Conservation (phyloP, 2,329 filamentous ascomycete species). For the Simplicillium sp. region DNA sequence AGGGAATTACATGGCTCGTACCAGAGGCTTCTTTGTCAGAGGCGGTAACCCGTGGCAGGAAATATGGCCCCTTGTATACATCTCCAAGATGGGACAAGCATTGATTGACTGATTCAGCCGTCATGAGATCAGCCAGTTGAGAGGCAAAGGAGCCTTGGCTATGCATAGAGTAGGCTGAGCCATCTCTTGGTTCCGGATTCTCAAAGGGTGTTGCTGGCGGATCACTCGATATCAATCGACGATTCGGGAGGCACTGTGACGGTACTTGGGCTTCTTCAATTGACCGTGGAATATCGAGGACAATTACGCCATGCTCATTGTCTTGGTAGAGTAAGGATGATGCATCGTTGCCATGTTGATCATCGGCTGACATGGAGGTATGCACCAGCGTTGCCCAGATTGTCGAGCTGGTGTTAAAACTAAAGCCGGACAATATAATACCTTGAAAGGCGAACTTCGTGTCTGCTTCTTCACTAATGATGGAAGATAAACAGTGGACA, state of each 20-base stretch:
- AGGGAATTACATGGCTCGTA: conserved; percentile 24
- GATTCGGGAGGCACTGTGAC: not conserved
- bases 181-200: conserved; percentile 16
- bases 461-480: too few relatives aligned
- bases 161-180: conserved; percentile 3
- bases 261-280: not conserved
- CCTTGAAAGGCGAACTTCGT: too few relatives aligned
- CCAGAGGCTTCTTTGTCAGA: conserved; percentile 5
- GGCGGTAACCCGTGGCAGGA: conserved; percentile 27
- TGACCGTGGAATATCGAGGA: not conserved
- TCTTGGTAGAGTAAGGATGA: not conserved
- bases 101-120: conserved; percentile 31
- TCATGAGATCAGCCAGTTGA: conserved; percentile 46
- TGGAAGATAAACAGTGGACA: too few relatives aligned
- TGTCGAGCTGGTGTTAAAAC: too few relatives aligned
- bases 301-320: not conserved
- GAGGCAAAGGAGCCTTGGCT: conserved; percentile 27
- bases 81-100: conserved; percentile 29
- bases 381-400: too few relatives aligned
- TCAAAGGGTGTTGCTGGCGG: not conserved
- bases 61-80: conserved; percentile 33
- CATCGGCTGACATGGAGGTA: too few relatives aligned
- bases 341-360: too few relatives aligned
- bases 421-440: too few relatives aligned
- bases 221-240: not conserved